A percentile compares a stretch with the other conserved stretches of the same genome.
These are phyloP conservation scores for Holtermannia corniformis DNA, from an alignment of 768 basidiomycete genomes.

Conservation along the genomic window DNA sequence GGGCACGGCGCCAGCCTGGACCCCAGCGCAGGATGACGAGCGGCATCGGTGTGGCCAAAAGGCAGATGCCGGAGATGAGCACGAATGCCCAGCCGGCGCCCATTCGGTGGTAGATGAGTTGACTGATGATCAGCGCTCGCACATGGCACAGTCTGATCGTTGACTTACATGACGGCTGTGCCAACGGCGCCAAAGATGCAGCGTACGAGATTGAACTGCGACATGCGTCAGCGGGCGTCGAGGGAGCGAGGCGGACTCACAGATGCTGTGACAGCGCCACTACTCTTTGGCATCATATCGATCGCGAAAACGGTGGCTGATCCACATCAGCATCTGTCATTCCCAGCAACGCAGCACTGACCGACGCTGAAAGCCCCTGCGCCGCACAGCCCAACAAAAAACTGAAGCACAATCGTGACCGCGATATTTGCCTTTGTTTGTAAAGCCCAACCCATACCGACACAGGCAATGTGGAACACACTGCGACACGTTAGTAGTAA, in stretches of 20 bases:
- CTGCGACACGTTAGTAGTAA: too few relatives aligned
- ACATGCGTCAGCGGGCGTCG: background rate
- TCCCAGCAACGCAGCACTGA: background rate
- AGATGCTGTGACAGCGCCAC: constrained; percentile 38
- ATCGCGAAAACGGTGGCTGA: constrained; percentile 32
- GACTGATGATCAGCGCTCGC: background rate
- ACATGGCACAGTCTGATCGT: too few relatives aligned
- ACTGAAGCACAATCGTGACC: constrained; percentile 35
- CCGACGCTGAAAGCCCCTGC: constrained; percentile 20
- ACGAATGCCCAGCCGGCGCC: constrained; percentile 37
- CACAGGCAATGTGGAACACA: constrained; percentile 21
- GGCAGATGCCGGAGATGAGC: constrained; percentile 24
- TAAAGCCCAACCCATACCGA: constrained; percentile 39
- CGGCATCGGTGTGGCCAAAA: constrained; percentile 23
- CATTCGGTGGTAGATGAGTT: constrained; percentile 24
- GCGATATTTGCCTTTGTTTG: constrained; percentile 30
- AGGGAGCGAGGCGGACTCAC: constrained; percentile 14
- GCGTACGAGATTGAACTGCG: constrained; percentile 37
- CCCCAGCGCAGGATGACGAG: constrained; percentile 20
- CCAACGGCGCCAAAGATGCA: constrained; percentile 37
- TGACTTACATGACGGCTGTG: constrained; percentile 18
- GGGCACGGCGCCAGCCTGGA: constrained; percentile 17
- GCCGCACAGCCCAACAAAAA: constrained; percentile 28
- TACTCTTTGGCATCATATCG: constrained; percentile 39
- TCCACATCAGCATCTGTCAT: constrained; percentile 2